These are phyloP conservation scores for Dipodascus geniculatus DNA, from an alignment of 805 yeast species.

Conservation along the genomic window DNA sequence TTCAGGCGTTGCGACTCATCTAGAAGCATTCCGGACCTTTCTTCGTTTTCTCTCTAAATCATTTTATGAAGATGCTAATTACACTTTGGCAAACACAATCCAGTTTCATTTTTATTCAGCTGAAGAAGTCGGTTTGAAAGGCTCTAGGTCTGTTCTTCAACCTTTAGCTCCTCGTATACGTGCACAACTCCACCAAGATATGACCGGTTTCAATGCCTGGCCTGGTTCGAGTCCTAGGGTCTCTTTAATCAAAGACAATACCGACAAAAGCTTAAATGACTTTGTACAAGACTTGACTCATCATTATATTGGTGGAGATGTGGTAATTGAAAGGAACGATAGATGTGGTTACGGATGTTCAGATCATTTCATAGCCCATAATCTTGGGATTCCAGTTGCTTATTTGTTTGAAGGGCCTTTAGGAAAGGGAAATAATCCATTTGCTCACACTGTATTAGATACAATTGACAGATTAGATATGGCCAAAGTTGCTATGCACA, in stretches of 20 bases:
- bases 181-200: constrained; percentile 83
- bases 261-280: constrained; percentile 38
- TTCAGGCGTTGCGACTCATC: constrained; percentile 63
- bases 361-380: constrained; percentile 74
- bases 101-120: constrained; percentile 86
- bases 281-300: constrained; percentile 49
- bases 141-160: constrained; percentile 64
- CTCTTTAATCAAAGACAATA: constrained; percentile 64
- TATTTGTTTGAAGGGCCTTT: constrained; percentile 35
- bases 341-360: constrained; percentile 89
- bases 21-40: constrained; percentile 62
- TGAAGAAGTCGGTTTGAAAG: constrained; percentile 81
- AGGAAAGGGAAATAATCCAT: background rate
- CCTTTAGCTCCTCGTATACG: constrained; percentile 41
- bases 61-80: constrained; percentile 36
- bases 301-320: constrained; percentile 34
- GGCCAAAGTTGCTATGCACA: background rate
- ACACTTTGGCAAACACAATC: constrained; percentile 43
- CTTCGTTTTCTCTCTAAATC: constrained; percentile 14
- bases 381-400: constrained; percentile 68
- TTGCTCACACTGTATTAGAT: background rate
- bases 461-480: background rate
- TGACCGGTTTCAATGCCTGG: constrained; percentile 59
- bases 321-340: constrained; percentile 47
- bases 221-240: constrained; percentile 36